phyloP scores from a whole-genome alignment of 208 protist genomes.

The Trichomonas tenax region DNA sequence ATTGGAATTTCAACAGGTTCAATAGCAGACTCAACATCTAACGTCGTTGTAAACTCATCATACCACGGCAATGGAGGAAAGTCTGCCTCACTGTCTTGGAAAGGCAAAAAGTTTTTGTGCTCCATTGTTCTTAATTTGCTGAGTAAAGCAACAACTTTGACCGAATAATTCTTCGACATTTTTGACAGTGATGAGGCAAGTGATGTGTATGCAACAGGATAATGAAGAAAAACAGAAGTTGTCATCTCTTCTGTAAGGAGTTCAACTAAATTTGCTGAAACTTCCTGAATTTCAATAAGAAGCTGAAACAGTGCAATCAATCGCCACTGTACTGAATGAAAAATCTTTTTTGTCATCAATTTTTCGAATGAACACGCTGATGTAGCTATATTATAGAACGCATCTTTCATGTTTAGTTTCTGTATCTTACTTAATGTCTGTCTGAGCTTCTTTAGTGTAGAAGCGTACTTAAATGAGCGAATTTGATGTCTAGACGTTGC shows the following conservation, averaged over 20 bases:
- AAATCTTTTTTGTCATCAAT: not conserved
- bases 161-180: not conserved
- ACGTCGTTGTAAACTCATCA: not conserved
- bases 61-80: not conserved
- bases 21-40: not conserved
- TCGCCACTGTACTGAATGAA: not conserved
- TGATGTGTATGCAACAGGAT: not conserved
- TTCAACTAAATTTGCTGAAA: not conserved
- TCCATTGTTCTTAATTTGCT: slow-evolving; percentile 10
- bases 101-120: not conserved
- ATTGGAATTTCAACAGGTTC: not conserved
- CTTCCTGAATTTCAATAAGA: not conserved
- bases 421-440: not conserved
- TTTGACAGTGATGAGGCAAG: not conserved
- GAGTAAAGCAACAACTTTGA: not conserved
- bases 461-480: not conserved
- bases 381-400: not conserved
- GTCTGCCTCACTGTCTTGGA: not conserved
- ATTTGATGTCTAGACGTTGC: not conserved
- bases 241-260: not conserved
- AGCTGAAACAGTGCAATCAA: not conserved
- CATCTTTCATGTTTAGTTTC: not conserved
- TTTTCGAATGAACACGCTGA: not conserved
- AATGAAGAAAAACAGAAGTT: not conserved
- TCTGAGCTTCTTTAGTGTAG: not conserved